These are phyloP conservation scores for Cornus suecica DNA, from an alignment of 148 eudicot genomes.

Conservation along the genomic window DNA sequence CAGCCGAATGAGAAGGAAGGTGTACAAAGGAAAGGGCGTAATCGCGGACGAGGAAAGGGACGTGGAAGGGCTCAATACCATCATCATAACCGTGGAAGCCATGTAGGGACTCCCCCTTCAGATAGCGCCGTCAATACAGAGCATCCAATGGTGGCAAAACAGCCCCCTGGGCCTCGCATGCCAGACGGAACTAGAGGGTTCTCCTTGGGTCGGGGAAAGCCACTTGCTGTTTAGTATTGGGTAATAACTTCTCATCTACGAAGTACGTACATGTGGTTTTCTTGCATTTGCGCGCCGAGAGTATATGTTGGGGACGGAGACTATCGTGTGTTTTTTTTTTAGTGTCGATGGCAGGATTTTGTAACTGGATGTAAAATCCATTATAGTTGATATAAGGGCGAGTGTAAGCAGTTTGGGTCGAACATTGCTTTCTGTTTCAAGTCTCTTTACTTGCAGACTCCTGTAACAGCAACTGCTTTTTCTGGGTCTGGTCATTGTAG, in stretches of 20 bases:
- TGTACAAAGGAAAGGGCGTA: slow-evolving; percentile 63
- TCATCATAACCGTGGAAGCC: slow-evolving; percentile 36
- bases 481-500: neutral
- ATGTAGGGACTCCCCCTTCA: slow-evolving; percentile 35
- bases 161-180: slow-evolving; percentile 96
- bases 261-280: slow-evolving; percentile 1
- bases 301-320: slow-evolving; percentile 5
- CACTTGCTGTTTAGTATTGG: slow-evolving; percentile 43
- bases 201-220: slow-evolving; percentile 92
- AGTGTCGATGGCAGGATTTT: slow-evolving; percentile 15
- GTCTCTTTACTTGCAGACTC: neutral
- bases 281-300: neutral
- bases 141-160: slow-evolving; percentile 46
- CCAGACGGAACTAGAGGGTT: slow-evolving; percentile 98
- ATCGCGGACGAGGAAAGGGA: slow-evolving; percentile 58
- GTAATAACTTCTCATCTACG: neutral
- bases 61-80: slow-evolving; percentile 61
- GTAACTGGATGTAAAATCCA: slow-evolving; percentile 10
- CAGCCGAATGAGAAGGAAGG: slow-evolving; percentile 52
- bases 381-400: slow-evolving; percentile 6
- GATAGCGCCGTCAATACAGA: slow-evolving; percentile 33
- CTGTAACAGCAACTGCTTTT: neutral
- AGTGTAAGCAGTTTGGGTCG: slow-evolving; percentile 1
- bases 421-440: neutral
- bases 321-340: slow-evolving; percentile 8